A percentile compares a stretch with the other conserved stretches of the same genome.
phyloP scores from a whole-genome alignment of 164 flowering plant genomes.

The Vitis rotundifolia region DNA sequence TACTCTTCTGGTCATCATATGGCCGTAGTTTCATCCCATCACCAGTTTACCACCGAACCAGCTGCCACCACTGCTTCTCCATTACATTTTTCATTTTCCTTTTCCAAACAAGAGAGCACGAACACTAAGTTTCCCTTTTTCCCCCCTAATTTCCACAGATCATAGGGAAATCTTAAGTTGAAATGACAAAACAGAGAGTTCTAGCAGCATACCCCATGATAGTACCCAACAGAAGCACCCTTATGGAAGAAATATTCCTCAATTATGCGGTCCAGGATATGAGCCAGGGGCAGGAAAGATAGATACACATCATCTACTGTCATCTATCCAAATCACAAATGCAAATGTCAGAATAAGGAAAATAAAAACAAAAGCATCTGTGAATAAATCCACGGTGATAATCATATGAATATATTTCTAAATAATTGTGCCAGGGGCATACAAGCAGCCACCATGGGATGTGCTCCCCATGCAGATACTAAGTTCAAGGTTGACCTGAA shows the following conservation, averaged over 20 bases:
- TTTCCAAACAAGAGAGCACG: not conserved
- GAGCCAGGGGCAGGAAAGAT: conserved; percentile 96
- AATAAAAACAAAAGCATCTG: too few species aligned
- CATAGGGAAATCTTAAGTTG: not conserved
- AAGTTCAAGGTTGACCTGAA: too few species aligned
- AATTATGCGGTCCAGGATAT: conserved; percentile 87
- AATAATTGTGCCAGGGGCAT: too few species aligned
- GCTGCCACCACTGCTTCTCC: not conserved
- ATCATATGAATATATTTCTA: too few species aligned
- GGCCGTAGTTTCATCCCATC: not conserved
- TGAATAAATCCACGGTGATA: too few species aligned
- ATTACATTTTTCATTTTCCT: not conserved
- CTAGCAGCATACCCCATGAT: conserved; percentile 76
- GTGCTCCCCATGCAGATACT: too few species aligned
- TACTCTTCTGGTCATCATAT: too few species aligned
- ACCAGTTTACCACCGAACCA: too few species aligned
- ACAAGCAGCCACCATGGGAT: too few species aligned
- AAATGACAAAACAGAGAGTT: not conserved
- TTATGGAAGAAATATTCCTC: conserved; percentile 90
- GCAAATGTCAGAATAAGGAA: conserved; percentile 9
- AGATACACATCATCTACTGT: conserved; percentile 87
- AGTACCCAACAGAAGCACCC: conserved; percentile 96
- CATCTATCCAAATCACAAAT: conserved; percentile 53
- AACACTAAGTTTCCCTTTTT: too few species aligned
- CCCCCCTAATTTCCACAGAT: too few species aligned